Evolutionary conservation across 2,329 filamentous ascomycete genomes (phyloP).

Genomic region (Penicillium sp.): DNA sequence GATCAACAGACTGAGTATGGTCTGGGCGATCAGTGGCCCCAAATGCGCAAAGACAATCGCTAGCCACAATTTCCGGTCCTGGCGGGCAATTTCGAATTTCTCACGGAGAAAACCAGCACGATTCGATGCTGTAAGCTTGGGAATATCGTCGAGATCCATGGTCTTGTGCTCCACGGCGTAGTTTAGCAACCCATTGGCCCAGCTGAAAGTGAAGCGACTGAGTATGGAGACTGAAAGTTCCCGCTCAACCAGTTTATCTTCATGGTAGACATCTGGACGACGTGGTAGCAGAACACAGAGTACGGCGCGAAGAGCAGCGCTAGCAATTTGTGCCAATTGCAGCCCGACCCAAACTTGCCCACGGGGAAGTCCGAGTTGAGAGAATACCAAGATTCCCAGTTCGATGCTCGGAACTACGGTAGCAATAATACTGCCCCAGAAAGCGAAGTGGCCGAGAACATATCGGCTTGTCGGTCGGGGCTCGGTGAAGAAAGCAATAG

Average conservation of each 20-base stretch:
- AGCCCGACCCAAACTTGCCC: constrained; percentile 44
- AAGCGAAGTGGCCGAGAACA: constrained; percentile 31
- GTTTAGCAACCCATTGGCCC: constrained; percentile 58
- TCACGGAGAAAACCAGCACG: constrained; percentile 55
- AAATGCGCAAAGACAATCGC: constrained; percentile 61
- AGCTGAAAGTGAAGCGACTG: constrained; percentile 64
- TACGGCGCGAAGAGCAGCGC: constrained; percentile 31
- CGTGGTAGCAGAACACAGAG: constrained; percentile 60
- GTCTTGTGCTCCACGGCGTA: constrained; percentile 58
- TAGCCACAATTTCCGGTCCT: constrained; percentile 55
- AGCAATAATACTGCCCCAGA: constrained; percentile 31
- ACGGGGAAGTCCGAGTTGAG: neutral
- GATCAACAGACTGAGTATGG: constrained; percentile 54
- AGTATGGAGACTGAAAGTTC: constrained; percentile 63
- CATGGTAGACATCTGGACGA: constrained; percentile 64
- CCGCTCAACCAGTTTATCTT: constrained; percentile 62
- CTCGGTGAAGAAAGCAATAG: constrained; percentile 36
- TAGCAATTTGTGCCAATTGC: constrained; percentile 50
- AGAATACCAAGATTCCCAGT: constrained; percentile 36
- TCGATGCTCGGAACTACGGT: constrained; percentile 24
- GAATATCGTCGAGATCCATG: constrained; percentile 63
- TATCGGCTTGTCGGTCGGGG: constrained; percentile 36
- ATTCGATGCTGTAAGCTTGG: constrained; percentile 58
- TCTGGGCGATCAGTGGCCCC: constrained; percentile 58
- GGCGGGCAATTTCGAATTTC: constrained; percentile 40